Evolutionary conservation across 2,329 filamentous ascomycete genomes (phyloP).

Genomic region (Didymella segeticola): DNA sequence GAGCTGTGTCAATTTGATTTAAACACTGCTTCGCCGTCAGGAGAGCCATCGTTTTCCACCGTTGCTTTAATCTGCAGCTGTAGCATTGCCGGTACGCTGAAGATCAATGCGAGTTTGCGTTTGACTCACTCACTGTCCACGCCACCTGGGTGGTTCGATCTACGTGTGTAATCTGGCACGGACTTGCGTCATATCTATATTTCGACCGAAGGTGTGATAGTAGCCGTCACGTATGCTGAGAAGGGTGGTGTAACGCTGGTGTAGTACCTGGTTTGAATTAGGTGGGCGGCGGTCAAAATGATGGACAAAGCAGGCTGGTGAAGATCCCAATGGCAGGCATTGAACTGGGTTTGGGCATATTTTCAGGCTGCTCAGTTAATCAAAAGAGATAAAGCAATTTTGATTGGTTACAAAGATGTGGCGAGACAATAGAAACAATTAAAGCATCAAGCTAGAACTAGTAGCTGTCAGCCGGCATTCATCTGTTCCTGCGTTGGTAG

Average conservation of each 20-base stretch:
- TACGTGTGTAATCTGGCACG: neutral
- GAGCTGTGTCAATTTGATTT: no score
- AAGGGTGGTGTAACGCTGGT: constrained; percentile 17
- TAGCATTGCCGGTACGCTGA: neutral
- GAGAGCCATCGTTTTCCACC: no score
- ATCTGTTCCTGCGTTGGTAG: constrained; percentile 14
- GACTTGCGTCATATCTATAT: neutral
- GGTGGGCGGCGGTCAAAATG: constrained; percentile 56
- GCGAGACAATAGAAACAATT: constrained; percentile 42
- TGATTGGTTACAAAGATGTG: constrained; percentile 17
- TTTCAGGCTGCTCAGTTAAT: constrained; percentile 56
- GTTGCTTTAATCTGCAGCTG: neutral
- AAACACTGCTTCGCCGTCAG: no score
- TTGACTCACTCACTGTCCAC: neutral
- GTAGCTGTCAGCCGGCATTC: constrained; percentile 49
- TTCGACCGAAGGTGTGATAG: constrained; percentile 1
- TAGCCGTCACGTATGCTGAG: constrained; percentile 17
- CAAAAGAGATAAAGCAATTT: constrained; percentile 32
- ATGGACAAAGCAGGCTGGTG: constrained; percentile 54
- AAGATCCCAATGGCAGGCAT: constrained; percentile 52
- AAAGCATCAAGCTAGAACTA: constrained; percentile 55
- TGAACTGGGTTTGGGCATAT: constrained; percentile 51
- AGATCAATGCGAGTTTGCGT: neutral
- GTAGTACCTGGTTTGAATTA: constrained; percentile 49
- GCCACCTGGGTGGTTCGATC: constrained; percentile 3